Percentiles rank a stretch among this genome's conserved stretches.
phyloP scores from a whole-genome alignment of 768 basidiomycete species.

The Pleurotus djamor region DNA sequence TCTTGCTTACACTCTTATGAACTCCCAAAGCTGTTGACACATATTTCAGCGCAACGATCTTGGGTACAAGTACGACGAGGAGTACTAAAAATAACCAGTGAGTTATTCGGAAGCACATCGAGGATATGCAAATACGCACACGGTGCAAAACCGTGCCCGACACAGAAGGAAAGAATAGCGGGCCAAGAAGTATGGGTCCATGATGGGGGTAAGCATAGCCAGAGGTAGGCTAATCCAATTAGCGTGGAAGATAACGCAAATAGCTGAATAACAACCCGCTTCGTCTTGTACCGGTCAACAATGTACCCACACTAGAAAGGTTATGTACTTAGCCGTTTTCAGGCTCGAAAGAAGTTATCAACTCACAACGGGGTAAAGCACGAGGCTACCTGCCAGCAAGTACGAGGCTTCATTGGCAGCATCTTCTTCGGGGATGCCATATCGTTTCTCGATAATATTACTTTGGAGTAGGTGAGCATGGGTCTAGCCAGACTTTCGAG shows the following conservation, averaged over 20 bases:
- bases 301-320: conserved; percentile 57
- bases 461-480: conserved; percentile 28
- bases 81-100: conserved; percentile 41
- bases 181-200: conserved; percentile 60
- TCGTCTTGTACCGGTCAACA: conserved; percentile 56
- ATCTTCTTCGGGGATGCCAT: conserved; percentile 52
- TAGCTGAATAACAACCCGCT: conserved; percentile 56
- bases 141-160: conserved; percentile 75
- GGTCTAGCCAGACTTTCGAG: background rate
- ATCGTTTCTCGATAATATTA: conserved; percentile 72
- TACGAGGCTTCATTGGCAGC: conserved; percentile 70
- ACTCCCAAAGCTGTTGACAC: conserved; percentile 77
- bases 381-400: conserved; percentile 63
- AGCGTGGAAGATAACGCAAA: conserved; percentile 56
- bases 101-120: background rate
- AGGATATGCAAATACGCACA: conserved; percentile 34
- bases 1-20: conserved; percentile 66
- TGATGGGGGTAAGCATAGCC: conserved; percentile 61
- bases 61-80: conserved; percentile 72
- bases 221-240: conserved; percentile 60
- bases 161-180: conserved; percentile 57
- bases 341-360: background rate
- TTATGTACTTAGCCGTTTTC: background rate
- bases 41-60: conserved; percentile 67
- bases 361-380: conserved; percentile 69